A percentile compares a stretch with the other conserved stretches of the same genome.
Evolutionary conservation across 305 asterid species (phyloP).

Genomic region (Fraxinus xanthoxyloides): DNA sequence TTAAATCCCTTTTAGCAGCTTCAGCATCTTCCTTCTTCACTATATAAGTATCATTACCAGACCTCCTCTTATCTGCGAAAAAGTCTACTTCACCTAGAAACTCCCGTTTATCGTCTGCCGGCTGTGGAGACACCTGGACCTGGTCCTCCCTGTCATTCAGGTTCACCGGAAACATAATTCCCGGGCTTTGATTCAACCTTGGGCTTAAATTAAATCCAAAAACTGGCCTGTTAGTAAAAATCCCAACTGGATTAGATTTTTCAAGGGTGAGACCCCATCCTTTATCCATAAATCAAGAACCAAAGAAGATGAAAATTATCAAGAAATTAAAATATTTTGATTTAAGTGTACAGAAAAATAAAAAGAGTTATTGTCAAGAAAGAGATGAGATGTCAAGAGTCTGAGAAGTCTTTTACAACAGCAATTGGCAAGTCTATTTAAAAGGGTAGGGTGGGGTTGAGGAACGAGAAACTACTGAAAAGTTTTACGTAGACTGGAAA

Average conservation of each 20-base stretch:
- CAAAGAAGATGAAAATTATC: neutral
- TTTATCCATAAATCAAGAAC: slow-evolving; percentile 60
- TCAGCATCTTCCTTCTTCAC: slow-evolving; percentile 53
- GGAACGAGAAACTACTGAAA: neutral
- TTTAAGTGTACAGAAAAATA: neutral
- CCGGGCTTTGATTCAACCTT: slow-evolving; percentile 31
- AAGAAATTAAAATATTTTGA: neutral
- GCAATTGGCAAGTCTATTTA: slow-evolving; percentile 43
- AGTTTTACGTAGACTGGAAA: slow-evolving; percentile 30
- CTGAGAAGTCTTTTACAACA: slow-evolving; percentile 52
- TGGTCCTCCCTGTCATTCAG: slow-evolving; percentile 32
- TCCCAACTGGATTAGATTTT: slow-evolving; percentile 38
- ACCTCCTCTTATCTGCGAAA: slow-evolving; percentile 48
- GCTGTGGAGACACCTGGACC: neutral
- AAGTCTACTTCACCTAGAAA: slow-evolving; percentile 67
- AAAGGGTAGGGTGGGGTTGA: slow-evolving; percentile 14
- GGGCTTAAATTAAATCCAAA: slow-evolving; percentile 64
- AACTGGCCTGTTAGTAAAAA: slow-evolving; percentile 46
- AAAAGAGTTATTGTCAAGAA: neutral
- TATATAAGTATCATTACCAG: slow-evolving; percentile 16
- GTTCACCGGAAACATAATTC: slow-evolving; percentile 49
- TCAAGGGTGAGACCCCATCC: slow-evolving; percentile 86
- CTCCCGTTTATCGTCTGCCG: slow-evolving; percentile 29
- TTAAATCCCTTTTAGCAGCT: slow-evolving; percentile 26
- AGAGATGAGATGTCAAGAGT: slow-evolving; percentile 28